Evolutionary conservation across 2,329 filamentous ascomycete species (phyloP).

Genomic region (Domatiomyces catenatus): DNA sequence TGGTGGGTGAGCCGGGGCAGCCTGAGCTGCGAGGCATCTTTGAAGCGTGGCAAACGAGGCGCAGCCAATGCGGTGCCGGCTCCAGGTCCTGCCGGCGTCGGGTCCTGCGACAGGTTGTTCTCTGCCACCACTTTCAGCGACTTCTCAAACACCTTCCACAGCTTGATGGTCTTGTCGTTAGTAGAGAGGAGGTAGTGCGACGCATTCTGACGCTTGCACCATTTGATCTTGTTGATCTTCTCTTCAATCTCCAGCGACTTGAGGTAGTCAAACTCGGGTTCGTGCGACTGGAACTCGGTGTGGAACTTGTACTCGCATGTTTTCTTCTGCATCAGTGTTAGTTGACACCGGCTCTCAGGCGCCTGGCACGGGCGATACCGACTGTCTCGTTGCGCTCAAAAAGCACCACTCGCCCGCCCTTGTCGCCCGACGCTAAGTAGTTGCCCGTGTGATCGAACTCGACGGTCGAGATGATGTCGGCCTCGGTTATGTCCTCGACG

Average conservation of each 20-base stretch:
- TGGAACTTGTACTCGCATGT: slow-evolving; percentile 99
- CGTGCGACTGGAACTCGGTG: slow-evolving; percentile 98
- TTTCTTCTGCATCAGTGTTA: slow-evolving; percentile 61
- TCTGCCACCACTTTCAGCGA: slow-evolving; percentile 97
- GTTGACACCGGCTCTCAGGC: slow-evolving; percentile 2
- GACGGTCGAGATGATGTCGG: slow-evolving; percentile 38
- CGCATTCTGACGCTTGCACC: slow-evolving; percentile 94
- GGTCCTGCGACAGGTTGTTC: slow-evolving; percentile 91
- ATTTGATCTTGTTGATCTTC: slow-evolving; percentile 99
- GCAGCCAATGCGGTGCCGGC: slow-evolving; percentile 53
- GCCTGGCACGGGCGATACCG: slow-evolving; percentile 23
- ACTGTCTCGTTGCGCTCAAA: slow-evolving; percentile 79
- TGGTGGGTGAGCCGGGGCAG: slow-evolving; percentile 93
- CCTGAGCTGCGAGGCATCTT: slow-evolving; percentile 68
- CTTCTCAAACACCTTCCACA: slow-evolving; percentile 99
- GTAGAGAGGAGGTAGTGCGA: slow-evolving; percentile 97
- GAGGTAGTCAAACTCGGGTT: slow-evolving; percentile 97
- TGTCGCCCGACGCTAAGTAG: slow-evolving; percentile 38
- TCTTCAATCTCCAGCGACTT: slow-evolving; percentile 99
- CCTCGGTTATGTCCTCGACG: slow-evolving; percentile 95
- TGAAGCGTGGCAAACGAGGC: slow-evolving; percentile 59
- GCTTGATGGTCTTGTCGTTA: slow-evolving; percentile 99
- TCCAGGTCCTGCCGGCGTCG: slow-evolving; percentile 63
- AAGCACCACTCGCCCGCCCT: slow-evolving; percentile 36
- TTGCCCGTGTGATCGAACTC: slow-evolving; percentile 39